Evolutionary conservation across 2,329 filamentous ascomycete species (phyloP).

Genomic region (Macrophomina phaseolina): DNA sequence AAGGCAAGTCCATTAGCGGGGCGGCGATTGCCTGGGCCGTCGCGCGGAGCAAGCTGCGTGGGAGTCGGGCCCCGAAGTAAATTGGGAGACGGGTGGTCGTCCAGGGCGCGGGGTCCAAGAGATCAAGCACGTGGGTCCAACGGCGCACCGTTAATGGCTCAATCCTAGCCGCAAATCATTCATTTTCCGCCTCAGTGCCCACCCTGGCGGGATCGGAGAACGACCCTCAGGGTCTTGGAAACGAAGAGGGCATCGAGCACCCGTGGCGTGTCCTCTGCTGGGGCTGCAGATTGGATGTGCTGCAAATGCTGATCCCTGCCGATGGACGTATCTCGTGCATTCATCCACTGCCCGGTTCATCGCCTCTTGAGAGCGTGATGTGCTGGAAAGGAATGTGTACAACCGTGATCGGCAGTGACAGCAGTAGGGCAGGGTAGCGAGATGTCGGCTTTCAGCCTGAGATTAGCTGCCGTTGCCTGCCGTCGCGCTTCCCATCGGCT

Average conservation of each 20-base stretch:
- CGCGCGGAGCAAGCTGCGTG: neutral
- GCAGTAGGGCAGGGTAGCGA: neutral
- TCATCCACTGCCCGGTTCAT: neutral
- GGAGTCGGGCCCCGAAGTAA: neutral
- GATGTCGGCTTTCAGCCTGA: neutral
- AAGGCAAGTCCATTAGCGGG: neutral
- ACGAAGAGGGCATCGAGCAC: neutral
- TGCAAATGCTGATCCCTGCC: neutral
- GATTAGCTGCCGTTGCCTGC: neutral
- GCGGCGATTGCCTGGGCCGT: neutral
- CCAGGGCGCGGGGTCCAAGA: neutral
- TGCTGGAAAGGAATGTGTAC: too few relatives aligned
- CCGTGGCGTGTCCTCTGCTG: neutral
- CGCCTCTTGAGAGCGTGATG: too few relatives aligned
- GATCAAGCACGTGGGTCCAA: slow-evolving; percentile 7
- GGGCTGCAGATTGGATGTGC: neutral
- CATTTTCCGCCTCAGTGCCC: neutral
- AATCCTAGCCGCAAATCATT: slow-evolving; percentile 1
- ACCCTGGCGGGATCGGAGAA: neutral
- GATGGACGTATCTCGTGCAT: neutral
- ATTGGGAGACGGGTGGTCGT: neutral
- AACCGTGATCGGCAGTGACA: too few relatives aligned
- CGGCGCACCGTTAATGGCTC: neutral
- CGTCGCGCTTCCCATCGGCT: neutral
- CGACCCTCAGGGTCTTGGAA: neutral